Base-by-base conservation (phyloP, 139 green algal genomes). In the Micromonas commoda region DNA sequence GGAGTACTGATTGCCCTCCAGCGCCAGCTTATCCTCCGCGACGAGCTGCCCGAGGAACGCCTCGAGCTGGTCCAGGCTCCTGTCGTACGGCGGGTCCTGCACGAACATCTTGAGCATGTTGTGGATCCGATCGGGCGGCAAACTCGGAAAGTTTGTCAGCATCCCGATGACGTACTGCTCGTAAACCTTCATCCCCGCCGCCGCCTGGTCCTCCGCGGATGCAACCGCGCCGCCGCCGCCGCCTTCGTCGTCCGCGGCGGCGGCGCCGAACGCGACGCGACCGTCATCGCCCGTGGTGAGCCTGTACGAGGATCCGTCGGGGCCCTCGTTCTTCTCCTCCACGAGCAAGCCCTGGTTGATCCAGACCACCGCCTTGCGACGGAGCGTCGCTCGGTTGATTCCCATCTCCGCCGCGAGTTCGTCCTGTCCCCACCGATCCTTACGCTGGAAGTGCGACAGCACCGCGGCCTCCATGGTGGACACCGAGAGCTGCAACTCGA, bases 21-120 rank as follows among this genome's bases (percentile, higher is more conserved):
- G 21, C 13, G 64, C 78, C 0, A 96, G 73, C 81, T 91, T 92
- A n/a, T 91, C 87, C 60, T 90, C 76, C 0, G 54, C 65, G 20
- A 91, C 87, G 66, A 96, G 80, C 1, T 77, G 39, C 0, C n/a
- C 68, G 72, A 96, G 72, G 78, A 93, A 94, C 0, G 76, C 80
- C 3, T 82, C 80, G 64, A 97, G 82, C 76, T 97, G 85, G 53
- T 91, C 83, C 28, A 85, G 52, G 1, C 73, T 88, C 51, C 87
- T 91, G 70, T 97, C 92, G 77, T 96, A 97, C 9, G 86, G 86
- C 28, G 92, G 92, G 29, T 94, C 89, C 1, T 85, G 78, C 29
- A 93, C 90, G 88, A 98, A 97, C 87, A 97, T 94, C 64, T 95
- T 93, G 45, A 98, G 86, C 89, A 97, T 94, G 85, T 95, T 92